Conservation (phyloP, 495 filamentous ascomycete genomes). For the Viridothelium virens region DNA sequence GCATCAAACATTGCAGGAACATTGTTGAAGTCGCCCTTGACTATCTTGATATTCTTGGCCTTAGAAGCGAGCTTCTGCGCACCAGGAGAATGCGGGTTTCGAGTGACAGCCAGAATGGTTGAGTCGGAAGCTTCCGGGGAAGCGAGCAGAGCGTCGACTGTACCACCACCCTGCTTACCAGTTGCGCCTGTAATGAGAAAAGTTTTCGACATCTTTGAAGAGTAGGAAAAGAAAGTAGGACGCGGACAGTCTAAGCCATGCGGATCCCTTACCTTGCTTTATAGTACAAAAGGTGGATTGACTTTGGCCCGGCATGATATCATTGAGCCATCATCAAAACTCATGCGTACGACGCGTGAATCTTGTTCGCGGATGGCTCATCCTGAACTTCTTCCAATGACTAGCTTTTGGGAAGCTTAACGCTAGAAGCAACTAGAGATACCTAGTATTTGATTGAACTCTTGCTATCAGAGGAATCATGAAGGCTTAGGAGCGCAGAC, state of each 20-base stretch:
- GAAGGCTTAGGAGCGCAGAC: no score
- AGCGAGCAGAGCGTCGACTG: slow-evolving; percentile 50
- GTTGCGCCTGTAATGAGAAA: slow-evolving; percentile 64
- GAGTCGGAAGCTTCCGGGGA: slow-evolving; percentile 37
- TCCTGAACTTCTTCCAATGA: no score
- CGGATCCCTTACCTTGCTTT: neutral
- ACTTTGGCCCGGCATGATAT: neutral
- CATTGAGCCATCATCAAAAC: no score
- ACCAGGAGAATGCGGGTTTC: slow-evolving; percentile 45
- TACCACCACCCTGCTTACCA: slow-evolving; percentile 60
- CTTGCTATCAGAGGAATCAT: no score
- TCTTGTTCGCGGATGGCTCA: no score
- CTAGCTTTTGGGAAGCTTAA: no score
- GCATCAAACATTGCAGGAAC: slow-evolving; percentile 46
- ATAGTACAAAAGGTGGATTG: neutral
- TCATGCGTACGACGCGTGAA: no score
- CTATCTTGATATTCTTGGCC: slow-evolving; percentile 44
- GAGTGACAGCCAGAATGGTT: slow-evolving; percentile 63
- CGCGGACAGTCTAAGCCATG: no score
- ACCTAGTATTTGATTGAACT: no score
- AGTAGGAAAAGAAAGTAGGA: neutral
- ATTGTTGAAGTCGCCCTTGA: slow-evolving; percentile 51
- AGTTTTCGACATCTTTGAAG: slow-evolving; percentile 26
- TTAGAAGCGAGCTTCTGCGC: slow-evolving; percentile 46
- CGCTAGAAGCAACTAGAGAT: no score